A percentile compares a stretch with the other conserved stretches of the same genome.
Conservation (phyloP, 2,329 filamentous ascomycete species). For the Arthrobotrys megalospora region DNA sequence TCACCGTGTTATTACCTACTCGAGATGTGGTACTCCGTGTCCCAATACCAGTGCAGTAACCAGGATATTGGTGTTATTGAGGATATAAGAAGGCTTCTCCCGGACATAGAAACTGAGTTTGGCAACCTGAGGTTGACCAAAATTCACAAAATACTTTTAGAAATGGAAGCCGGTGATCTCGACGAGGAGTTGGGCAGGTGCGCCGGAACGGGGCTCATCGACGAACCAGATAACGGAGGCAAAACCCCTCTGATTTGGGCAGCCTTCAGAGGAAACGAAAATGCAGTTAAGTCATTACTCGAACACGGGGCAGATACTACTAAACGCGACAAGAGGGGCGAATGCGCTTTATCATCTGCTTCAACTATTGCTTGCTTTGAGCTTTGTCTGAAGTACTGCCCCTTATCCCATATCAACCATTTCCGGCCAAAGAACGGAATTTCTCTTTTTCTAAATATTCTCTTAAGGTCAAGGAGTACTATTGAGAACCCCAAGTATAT, state of each 20-base stretch:
- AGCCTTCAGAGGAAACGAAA: background rate
- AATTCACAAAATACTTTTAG: slow-evolving; percentile 13
- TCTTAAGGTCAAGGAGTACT: background rate
- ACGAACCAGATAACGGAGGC: background rate
- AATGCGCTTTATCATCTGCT: background rate
- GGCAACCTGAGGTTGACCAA: background rate
- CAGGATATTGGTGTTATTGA: background rate
- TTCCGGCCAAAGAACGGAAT: background rate
- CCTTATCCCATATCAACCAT: background rate
- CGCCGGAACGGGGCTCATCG: background rate
- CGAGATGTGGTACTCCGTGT: no score
- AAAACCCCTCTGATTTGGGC: slow-evolving; percentile 19
- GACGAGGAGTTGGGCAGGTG: background rate
- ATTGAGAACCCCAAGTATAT: background rate
- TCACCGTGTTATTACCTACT: background rate
- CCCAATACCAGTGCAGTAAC: no score
- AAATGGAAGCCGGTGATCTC: background rate
- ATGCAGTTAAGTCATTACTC: background rate
- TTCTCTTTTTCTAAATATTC: background rate
- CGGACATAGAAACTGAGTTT: background rate
- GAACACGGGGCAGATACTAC: slow-evolving; percentile 12
- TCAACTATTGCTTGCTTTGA: background rate
- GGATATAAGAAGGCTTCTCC: background rate
- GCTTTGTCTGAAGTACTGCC: background rate
- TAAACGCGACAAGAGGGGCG: background rate